These are phyloP conservation scores for Amniculicola lignicola DNA, from an alignment of 495 filamentous ascomycete genomes.

Conservation along the genomic window DNA sequence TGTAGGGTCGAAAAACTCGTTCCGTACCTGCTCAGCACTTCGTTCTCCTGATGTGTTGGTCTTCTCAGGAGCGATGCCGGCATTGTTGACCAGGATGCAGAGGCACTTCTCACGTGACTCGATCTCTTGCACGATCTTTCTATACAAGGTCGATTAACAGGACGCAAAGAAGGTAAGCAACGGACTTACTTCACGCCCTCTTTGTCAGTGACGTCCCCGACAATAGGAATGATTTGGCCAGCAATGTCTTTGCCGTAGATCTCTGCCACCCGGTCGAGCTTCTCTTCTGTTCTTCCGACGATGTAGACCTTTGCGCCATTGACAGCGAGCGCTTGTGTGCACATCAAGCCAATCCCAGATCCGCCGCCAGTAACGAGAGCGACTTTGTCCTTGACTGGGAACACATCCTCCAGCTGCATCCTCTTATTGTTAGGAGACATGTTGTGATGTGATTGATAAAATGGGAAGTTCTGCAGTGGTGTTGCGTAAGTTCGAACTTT, in stretches of 20 bases:
- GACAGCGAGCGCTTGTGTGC: constrained; percentile 56
- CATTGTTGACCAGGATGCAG: constrained; percentile 45
- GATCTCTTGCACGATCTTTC: constrained; percentile 30
- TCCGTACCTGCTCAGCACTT: constrained; percentile 48
- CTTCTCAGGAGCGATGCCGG: constrained; percentile 36
- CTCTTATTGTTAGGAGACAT: constrained; percentile 47
- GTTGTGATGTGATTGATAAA: constrained; percentile 4
- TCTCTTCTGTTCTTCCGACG: constrained; percentile 54
- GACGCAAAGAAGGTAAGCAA: not conserved
- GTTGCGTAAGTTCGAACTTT: no score
- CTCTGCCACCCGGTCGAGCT: constrained; percentile 53
- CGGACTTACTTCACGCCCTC: constrained; percentile 38
- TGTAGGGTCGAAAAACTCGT: constrained; percentile 56
- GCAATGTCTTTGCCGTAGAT: constrained; percentile 47
- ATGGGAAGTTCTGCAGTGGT: constrained; percentile 5
- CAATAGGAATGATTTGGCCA: constrained; percentile 57
- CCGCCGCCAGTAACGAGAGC: constrained; percentile 56
- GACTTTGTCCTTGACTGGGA: constrained; percentile 57
- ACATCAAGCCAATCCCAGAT: constrained; percentile 39
- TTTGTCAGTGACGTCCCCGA: constrained; percentile 47
- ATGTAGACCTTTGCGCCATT: constrained; percentile 59
- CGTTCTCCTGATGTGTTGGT: constrained; percentile 21
- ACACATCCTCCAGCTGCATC: constrained; percentile 51
- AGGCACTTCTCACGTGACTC: constrained; percentile 29
- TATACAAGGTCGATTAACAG: not conserved